Percentiles rank a stretch among this genome's conserved stretches.
Evolutionary conservation across 2,329 filamentous ascomycete species (phyloP).

Genomic region (Monosporascus sp.): DNA sequence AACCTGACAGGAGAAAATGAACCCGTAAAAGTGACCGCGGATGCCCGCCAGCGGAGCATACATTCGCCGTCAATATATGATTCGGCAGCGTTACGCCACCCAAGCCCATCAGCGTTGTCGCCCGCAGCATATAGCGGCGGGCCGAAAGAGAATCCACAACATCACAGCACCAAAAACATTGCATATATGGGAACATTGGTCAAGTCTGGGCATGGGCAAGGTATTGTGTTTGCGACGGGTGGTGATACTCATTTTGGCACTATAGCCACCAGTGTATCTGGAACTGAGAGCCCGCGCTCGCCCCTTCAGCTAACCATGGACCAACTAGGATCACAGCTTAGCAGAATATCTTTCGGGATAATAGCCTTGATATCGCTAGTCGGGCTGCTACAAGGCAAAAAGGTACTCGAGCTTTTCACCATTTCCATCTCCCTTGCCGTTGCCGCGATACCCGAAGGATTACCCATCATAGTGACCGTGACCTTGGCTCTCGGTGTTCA

Average conservation of each 20-base stretch:
- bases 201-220: slow-evolving; percentile 89
- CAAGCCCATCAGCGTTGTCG: slow-evolving; percentile 39
- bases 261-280: slow-evolving; percentile 88
- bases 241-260: slow-evolving; percentile 92
- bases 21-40: slow-evolving; percentile 72
- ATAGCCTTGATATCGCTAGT: slow-evolving; percentile 90
- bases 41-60: slow-evolving; percentile 40
- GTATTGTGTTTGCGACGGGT: slow-evolving; percentile 95
- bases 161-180: slow-evolving; percentile 80
- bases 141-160: slow-evolving; percentile 59
- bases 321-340: slow-evolving; percentile 89
- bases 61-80: slow-evolving; percentile 20
- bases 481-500: slow-evolving; percentile 92
- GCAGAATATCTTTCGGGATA: slow-evolving; percentile 92
- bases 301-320: slow-evolving; percentile 97
- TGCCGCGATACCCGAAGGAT: slow-evolving; percentile 89
- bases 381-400: slow-evolving; percentile 84
- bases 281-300: slow-evolving; percentile 91
- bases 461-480: slow-evolving; percentile 97
- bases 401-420: slow-evolving; percentile 89
- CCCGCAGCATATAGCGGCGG: slow-evolving; percentile 51
- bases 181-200: slow-evolving; percentile 98
- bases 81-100: slow-evolving; percentile 29
- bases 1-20: slow-evolving; percentile 97
- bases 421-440: slow-evolving; percentile 96